phyloP scores from a whole-genome alignment of 2,329 filamentous ascomycete genomes.

The Penicillium expansum region DNA sequence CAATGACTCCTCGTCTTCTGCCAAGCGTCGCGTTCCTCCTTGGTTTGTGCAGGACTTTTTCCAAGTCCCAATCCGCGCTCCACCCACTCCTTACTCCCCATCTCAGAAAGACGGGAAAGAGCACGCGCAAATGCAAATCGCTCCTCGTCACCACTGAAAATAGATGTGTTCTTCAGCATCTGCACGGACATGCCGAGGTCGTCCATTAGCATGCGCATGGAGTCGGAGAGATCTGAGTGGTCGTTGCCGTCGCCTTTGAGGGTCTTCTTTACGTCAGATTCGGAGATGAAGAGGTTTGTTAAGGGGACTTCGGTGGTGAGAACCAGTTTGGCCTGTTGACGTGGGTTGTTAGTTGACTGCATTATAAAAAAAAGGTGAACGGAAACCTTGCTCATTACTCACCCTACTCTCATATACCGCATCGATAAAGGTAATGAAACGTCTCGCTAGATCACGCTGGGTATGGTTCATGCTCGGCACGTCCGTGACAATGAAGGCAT shows the following conservation, averaged over 20 bases:
- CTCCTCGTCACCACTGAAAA: slow-evolving; percentile 95
- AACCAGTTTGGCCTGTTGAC: slow-evolving; percentile 78
- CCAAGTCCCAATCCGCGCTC: slow-evolving; percentile 65
- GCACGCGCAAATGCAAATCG: slow-evolving; percentile 93
- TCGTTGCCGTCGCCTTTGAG: slow-evolving; percentile 49
- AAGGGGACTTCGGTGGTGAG: slow-evolving; percentile 85
- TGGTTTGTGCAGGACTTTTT: slow-evolving; percentile 43
- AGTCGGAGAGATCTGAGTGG: slow-evolving; percentile 58
- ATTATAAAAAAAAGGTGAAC: neutral
- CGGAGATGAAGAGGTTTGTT: slow-evolving; percentile 78
- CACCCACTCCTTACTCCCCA: slow-evolving; percentile 94
- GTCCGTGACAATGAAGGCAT: slow-evolving; percentile 87
- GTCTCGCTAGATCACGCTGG: slow-evolving; percentile 79
- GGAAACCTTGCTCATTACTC: slow-evolving; percentile 19
- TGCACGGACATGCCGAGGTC: slow-evolving; percentile 81
- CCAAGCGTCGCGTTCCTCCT: slow-evolving; percentile 49
- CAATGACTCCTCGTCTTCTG: slow-evolving; percentile 49
- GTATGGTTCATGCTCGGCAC: slow-evolving; percentile 88
- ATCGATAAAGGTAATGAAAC: slow-evolving; percentile 98
- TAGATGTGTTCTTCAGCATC: slow-evolving; percentile 76
- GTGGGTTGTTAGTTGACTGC: neutral
- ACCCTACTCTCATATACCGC: slow-evolving; percentile 79
- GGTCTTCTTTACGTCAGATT: slow-evolving; percentile 64
- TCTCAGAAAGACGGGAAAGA: slow-evolving; percentile 78
- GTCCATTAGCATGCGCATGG: slow-evolving; percentile 79